Evolutionary conservation across 805 yeast species (phyloP).

Genomic region (Debaryomyces hansenii): DNA sequence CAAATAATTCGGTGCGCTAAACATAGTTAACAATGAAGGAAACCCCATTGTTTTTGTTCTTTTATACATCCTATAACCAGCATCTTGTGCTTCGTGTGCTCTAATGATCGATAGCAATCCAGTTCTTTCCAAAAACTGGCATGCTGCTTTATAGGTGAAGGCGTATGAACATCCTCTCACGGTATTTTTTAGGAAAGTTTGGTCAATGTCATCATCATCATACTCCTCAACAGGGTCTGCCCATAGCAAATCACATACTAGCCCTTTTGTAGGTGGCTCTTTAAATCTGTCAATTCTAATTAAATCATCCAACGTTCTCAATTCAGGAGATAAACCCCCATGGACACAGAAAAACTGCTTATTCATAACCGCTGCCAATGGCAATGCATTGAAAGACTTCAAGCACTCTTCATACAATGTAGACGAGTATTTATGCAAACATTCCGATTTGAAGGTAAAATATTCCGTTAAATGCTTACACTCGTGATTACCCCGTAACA

Average conservation of each 20-base stretch:
- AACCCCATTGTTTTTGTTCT: conserved; percentile 82
- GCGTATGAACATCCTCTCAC: conserved; percentile 93
- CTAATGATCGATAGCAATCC: conserved; percentile 82
- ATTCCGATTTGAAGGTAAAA: conserved; percentile 89
- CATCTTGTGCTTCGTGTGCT: conserved; percentile 98
- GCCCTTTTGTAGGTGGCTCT: conserved; percentile 91
- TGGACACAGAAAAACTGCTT: conserved; percentile 94
- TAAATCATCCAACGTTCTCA: conserved; percentile 68
- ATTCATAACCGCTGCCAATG: conserved; percentile 91
- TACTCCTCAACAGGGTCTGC: conserved; percentile 93
- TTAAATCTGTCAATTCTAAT: conserved; percentile 72
- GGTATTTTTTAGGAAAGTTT: conserved; percentile 60
- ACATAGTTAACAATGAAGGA: conserved; percentile 86
- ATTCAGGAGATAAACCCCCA: conserved; percentile 91
- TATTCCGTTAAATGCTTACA: conserved; percentile 90
- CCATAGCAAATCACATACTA: conserved; percentile 95
- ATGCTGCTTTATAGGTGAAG: conserved; percentile 78
- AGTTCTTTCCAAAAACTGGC: conserved; percentile 74
- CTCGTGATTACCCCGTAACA: conserved; percentile 94
- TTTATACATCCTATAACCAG: conserved; percentile 93
- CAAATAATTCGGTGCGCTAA: conserved; percentile 93
- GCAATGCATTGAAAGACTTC: conserved; percentile 79
- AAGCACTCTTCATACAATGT: conserved; percentile 71
- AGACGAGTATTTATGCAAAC: conserved; percentile 75
- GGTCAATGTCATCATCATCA: conserved; percentile 47